Evolutionary conservation across 1,139 yeast species (phyloP), one percentile per base, ranked within the genome.

Genomic region (Candida tunisiensis): DNA sequence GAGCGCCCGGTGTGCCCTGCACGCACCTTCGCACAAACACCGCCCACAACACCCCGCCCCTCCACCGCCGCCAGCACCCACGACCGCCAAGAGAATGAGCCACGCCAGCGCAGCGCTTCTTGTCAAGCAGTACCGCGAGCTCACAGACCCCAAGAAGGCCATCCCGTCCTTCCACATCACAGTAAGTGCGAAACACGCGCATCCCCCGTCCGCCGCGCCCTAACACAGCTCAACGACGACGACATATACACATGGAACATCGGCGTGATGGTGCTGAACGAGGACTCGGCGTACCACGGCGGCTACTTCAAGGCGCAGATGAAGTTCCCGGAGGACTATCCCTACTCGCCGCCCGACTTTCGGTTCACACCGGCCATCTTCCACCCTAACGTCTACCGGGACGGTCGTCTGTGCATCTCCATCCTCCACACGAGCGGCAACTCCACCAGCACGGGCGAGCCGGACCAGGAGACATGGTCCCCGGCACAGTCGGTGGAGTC

Each of bases 401-500:
- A 85, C 52, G 96, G 96, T 19, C 61, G 92, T 41, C 65, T 85
- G 32, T 85, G 96, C 60, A 83, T 85, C 37, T 80, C 93, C 29
- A 85, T 85, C 40, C 62, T 85, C 36, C 96, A 85, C 52, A 82
- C 77, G 43, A 73, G 80, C 14, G 94, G 94, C 14, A 92, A 80
- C 46, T 78, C 80, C 19, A 75, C 88, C 28, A 67, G 79, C 24
- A 18, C 26, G n/a, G 94, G 82, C 40, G 94, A 83, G 49, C 92
- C 85, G 4, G 94, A 82, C 42, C 74, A 75, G 34, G 96, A 53
- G 38, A 53, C 58, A 15, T 85, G 96, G 96, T 71, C 88, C 24
- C 96, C 96, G 0, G 95, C 93, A 3, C 96, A 85, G 55, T 75
- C 92, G 9, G 96, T 82, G 7, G 96, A 85, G 53, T 65, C 80